Evolutionary conservation across 768 basidiomycete genomes (phyloP).

Genomic region (Dioszegia crocea): DNA sequence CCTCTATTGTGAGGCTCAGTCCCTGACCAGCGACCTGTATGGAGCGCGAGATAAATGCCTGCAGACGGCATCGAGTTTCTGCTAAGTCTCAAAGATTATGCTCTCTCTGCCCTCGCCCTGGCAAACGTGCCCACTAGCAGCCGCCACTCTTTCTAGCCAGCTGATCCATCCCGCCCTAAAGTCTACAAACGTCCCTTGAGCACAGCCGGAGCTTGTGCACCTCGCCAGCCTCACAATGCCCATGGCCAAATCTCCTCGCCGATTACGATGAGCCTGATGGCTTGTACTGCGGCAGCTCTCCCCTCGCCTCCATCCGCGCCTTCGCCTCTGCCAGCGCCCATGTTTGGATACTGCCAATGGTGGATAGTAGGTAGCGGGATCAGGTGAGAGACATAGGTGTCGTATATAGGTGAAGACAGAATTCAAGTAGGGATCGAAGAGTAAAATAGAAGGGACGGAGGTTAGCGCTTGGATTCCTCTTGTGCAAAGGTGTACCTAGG

Average conservation of each 20-base stretch:
- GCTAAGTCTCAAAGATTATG: too few relatives aligned
- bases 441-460: neutral
- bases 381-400: too few relatives aligned
- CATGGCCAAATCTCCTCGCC: neutral
- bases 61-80: too few relatives aligned
- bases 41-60: too few relatives aligned
- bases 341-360: slow-evolving; percentile 68
- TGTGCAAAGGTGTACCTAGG: neutral
- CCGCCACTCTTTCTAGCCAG: too few relatives aligned
- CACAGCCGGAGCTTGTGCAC: too few relatives aligned
- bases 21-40: too few relatives aligned
- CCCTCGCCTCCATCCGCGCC: slow-evolving; percentile 83
- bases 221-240: too few relatives aligned
- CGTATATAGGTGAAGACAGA: too few relatives aligned
- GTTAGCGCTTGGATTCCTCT: neutral
- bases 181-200: neutral
- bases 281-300: slow-evolving; percentile 80
- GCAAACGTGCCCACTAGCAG: too few relatives aligned
- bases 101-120: too few relatives aligned
- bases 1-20: too few relatives aligned
- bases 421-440: neutral
- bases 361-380: neutral
- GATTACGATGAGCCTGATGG: slow-evolving; percentile 51
- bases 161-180: neutral
- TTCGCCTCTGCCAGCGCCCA: slow-evolving; percentile 92